A percentile compares a stretch with the other conserved stretches of the same genome.
These are phyloP conservation scores for Aegle marmelos DNA, from an alignment of 345 rosid genomes.

Conservation along the genomic window DNA sequence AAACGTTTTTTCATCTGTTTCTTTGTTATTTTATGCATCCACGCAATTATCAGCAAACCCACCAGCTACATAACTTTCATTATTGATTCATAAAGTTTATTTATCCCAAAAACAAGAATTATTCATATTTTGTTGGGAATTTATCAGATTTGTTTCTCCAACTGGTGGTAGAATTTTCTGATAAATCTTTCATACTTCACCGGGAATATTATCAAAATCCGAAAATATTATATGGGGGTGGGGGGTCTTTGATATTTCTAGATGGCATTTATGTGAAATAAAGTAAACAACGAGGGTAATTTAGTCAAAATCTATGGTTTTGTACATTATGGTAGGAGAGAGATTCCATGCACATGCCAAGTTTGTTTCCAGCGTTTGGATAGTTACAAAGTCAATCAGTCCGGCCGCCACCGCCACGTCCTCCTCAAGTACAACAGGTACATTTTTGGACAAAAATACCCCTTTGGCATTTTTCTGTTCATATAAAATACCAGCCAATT, in stretches of 20 bases:
- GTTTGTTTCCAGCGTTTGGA: slow-evolving; percentile 60
- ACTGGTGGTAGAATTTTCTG: neutral
- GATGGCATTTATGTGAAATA: neutral
- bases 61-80: neutral
- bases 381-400: slow-evolving; percentile 47
- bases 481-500: too few relatives aligned
- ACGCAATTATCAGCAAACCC: neutral
- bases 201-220: neutral
- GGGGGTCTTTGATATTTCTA: neutral
- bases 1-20: neutral
- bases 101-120: neutral
- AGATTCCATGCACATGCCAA: slow-evolving; percentile 58
- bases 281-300: slow-evolving; percentile 7
- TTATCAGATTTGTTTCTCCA: neutral
- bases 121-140: neutral
- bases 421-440: slow-evolving; percentile 49
- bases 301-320: slow-evolving; percentile 9
- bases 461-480: neutral
- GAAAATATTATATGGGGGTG: neutral
- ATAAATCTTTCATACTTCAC: neutral
- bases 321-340: slow-evolving; percentile 44
- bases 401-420: slow-evolving; percentile 40
- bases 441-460: slow-evolving; percentile 9
- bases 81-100: neutral
- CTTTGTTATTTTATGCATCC: neutral